Base-by-base conservation (phyloP, 2,329 filamentous ascomycete genomes). In the Westerdykella aurantiaca region DNA sequence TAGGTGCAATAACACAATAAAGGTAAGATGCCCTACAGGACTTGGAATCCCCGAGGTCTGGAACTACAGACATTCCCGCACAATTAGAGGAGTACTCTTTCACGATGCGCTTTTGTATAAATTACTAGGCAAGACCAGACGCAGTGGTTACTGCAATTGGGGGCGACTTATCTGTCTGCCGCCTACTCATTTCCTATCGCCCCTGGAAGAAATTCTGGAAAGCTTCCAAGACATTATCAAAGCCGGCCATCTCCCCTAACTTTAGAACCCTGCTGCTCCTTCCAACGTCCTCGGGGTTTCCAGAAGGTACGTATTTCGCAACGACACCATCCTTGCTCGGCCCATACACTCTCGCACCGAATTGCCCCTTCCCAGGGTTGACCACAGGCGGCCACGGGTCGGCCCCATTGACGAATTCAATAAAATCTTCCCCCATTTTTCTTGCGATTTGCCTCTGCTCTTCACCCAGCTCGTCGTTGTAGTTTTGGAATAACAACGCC, bases 401-500 rank as follows among this genome's bases (percentile, higher is more conserved):
- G 3, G 55, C 42, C 0, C 64, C 64, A 37, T 58, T 61, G 11
- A 64, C 56, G 39, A 63, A 66, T 31, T 55, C 49, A 37, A 67
- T 60, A 40, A 67, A 61, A 33, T 66, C 58, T 37, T 56, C 51
- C 6, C 45, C 61, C 39, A 56, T 62, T 9, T 49, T 46, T 14
- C 46, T 44, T 12, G 61, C 60, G 11, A 60, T 50, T 5, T 49
- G 48, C 33, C 46, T 54, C 34, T 60, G 55, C 34, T 50, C 55
- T 5, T 54, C 50, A 22, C 41, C 51, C 40, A 65, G 21, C 31
- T 51, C 46, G 16, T 58, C 52, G 38, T 65, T 64, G 45, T 52
- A 67, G 41, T 65, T 65, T 22, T 64, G 57, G 44, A 67, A 66
- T 9, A 67, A 42, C 25, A 52, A 62, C 5, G 62, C 48, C 5